Conservation (phyloP, 2,329 filamentous ascomycete species). For the Botrytis fabae region DNA sequence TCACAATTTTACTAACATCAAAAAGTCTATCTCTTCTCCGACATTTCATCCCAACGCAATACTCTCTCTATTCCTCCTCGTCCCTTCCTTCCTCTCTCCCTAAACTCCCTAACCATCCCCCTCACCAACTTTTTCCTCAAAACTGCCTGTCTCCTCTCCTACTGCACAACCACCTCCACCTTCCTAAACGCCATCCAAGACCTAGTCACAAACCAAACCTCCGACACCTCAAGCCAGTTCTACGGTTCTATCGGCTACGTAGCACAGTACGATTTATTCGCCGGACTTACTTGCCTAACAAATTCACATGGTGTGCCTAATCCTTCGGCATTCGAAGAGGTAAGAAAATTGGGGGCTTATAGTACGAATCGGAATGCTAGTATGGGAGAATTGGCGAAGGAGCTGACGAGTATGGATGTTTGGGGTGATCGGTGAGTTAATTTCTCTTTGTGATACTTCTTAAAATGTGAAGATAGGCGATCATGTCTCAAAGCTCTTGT, state of each 20-base stretch:
- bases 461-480: neutral
- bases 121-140: neutral
- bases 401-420: neutral
- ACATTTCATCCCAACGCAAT: neutral
- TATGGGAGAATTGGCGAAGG: neutral
- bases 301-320: neutral
- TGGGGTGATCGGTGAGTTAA: neutral
- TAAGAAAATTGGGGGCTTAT: neutral
- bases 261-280: neutral
- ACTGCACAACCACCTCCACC: neutral
- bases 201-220: neutral
- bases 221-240: neutral
- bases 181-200: neutral
- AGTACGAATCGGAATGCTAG: neutral
- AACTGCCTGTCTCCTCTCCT: neutral
- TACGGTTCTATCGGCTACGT: neutral
- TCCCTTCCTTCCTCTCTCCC: neutral
- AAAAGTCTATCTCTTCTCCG: neutral
- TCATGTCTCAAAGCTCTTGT: neutral
- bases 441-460: neutral
- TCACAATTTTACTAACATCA: neutral
- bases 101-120: neutral
- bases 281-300: neutral
- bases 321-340: neutral
- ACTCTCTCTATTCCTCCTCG: neutral